Evolutionary conservation across 306 rosid species (phyloP).

Genomic region (Medicago arabica): DNA sequence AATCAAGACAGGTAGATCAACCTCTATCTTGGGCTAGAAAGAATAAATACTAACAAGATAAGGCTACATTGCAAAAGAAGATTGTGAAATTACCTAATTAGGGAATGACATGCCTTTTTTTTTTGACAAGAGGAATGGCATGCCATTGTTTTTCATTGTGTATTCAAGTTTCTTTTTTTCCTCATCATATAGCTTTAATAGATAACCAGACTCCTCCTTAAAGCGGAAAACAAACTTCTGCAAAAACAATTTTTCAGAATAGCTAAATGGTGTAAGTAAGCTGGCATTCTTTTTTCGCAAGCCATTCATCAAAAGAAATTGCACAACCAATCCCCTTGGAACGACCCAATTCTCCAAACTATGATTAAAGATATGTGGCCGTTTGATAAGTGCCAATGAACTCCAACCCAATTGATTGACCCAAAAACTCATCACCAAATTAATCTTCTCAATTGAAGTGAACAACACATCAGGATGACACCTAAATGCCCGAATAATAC

Average conservation of each 20-base stretch:
- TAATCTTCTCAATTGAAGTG: background rate
- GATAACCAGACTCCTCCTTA: no score
- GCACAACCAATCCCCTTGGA: constrained; percentile 50
- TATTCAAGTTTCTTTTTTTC: no score
- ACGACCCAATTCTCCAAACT: constrained; percentile 56
- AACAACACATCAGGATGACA: background rate
- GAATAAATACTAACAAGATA: background rate
- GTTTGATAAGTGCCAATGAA: background rate
- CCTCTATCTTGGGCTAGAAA: background rate
- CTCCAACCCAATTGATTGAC: constrained; percentile 3
- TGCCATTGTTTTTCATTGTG: no score
- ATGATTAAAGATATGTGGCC: background rate
- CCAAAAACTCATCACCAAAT: background rate
- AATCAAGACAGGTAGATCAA: background rate
- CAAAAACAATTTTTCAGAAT: no score
- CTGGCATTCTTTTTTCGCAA: constrained; percentile 30
- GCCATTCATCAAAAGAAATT: constrained; percentile 44
- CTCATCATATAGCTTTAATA: no score
- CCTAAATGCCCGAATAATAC: background rate
- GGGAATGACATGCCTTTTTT: no score
- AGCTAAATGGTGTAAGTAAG: background rate
- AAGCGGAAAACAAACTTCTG: no score
- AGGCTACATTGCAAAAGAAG: no score
- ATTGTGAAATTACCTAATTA: no score
- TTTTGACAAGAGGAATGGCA: no score